These are phyloP conservation scores for Penicillium sp. DNA, from an alignment of 2,329 filamentous ascomycete genomes.

Conservation along the genomic window DNA sequence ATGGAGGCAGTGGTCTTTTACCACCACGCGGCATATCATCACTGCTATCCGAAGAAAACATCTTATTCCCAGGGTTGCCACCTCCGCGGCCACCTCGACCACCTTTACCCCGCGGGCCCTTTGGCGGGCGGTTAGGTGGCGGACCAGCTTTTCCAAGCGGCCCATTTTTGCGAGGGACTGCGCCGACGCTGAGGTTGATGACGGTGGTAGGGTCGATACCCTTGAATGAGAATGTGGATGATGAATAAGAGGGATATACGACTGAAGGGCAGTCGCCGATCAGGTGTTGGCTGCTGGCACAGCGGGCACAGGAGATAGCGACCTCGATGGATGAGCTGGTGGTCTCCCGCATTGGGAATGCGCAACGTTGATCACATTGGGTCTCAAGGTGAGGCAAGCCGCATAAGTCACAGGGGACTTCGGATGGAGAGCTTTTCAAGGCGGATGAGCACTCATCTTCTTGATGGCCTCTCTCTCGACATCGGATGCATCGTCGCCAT, in stretches of 20 bases:
- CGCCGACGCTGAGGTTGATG: slow-evolving; percentile 41
- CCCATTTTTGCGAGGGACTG: background rate
- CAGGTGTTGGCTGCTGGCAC: slow-evolving; percentile 48
- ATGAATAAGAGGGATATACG: slow-evolving; percentile 30
- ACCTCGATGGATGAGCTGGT: slow-evolving; percentile 38
- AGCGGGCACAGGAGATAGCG: slow-evolving; percentile 50
- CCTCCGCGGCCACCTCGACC: slow-evolving; percentile 30
- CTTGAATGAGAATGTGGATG: slow-evolving; percentile 44
- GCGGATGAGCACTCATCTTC: slow-evolving; percentile 60
- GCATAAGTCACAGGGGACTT: slow-evolving; percentile 66
- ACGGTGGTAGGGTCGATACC: slow-evolving; percentile 42
- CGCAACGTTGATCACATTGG: slow-evolving; percentile 65
- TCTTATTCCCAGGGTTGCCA: slow-evolving; percentile 4
- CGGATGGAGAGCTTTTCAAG: slow-evolving; percentile 58
- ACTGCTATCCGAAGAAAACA: slow-evolving; percentile 39
- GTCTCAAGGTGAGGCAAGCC: slow-evolving; percentile 61
- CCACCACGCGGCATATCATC: slow-evolving; percentile 36
- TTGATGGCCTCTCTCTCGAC: slow-evolving; percentile 65
- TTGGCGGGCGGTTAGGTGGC: background rate
- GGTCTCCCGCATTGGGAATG: slow-evolving; percentile 35
- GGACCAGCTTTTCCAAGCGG: background rate
- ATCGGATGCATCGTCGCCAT: slow-evolving; percentile 56
- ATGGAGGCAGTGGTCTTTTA: slow-evolving; percentile 31
- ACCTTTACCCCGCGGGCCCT: slow-evolving; percentile 34
- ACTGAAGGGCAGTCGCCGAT: slow-evolving; percentile 50